These are phyloP conservation scores for Leucocoprinus sp. DNA, from an alignment of 768 basidiomycete species.

Conservation along the genomic window DNA sequence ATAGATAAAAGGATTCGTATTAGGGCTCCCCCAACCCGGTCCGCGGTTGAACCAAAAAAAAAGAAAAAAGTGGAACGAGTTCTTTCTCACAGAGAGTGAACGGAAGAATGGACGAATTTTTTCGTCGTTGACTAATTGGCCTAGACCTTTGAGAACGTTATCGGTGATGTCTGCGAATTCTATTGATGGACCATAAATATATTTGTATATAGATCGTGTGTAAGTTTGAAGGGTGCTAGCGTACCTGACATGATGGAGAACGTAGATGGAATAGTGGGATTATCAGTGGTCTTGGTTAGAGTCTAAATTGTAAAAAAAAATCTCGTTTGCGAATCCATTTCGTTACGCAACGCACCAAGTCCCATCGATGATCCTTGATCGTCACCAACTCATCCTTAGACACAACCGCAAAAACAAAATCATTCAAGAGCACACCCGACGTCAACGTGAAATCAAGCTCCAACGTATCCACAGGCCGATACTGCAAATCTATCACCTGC, in stretches of 20 bases:
- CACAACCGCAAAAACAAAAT: slow-evolving; percentile 80
- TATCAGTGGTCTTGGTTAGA: slow-evolving; percentile 74
- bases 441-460: slow-evolving; percentile 74
- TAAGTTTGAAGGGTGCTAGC: slow-evolving; percentile 3
- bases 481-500: slow-evolving; percentile 70
- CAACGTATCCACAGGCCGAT: slow-evolving; percentile 59
- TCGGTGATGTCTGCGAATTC: slow-evolving; percentile 87
- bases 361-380: slow-evolving; percentile 74
- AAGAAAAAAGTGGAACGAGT: slow-evolving; percentile 12
- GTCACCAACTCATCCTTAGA: slow-evolving; percentile 68
- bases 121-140: slow-evolving; percentile 53
- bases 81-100: slow-evolving; percentile 64
- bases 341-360: slow-evolving; percentile 79
- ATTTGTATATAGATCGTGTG: slow-evolving; percentile 12
- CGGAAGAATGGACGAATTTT: slow-evolving; percentile 71
- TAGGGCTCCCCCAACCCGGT: too few relatives aligned
- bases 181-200: slow-evolving; percentile 21
- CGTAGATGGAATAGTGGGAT: slow-evolving; percentile 46
- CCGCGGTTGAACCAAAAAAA: too few relatives aligned
- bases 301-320: too few relatives aligned
- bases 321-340: too few relatives aligned
- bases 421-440: slow-evolving; percentile 38
- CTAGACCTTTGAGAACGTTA: slow-evolving; percentile 51
- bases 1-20: too few relatives aligned
- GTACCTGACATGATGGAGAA: slow-evolving; percentile 73